These are phyloP conservation scores for Citrus mangshanensis DNA, from an alignment of 345 rosid species.

Conservation along the genomic window DNA sequence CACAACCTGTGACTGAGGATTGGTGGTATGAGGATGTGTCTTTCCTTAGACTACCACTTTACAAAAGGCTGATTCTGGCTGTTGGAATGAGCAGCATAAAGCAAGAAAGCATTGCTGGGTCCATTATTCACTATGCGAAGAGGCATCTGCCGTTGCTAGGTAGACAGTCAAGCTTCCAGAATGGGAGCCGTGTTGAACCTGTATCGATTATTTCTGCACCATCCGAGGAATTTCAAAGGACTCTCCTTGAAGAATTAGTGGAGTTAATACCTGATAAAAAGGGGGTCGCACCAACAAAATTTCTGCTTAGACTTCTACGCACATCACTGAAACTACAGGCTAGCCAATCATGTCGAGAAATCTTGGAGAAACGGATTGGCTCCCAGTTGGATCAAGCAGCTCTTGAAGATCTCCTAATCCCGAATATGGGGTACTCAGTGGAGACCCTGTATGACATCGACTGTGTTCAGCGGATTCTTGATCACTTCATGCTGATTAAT, in stretches of 20 bases:
- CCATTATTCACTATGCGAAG: constrained; percentile 62
- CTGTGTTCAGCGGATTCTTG: constrained; percentile 80
- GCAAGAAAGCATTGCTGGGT: constrained; percentile 53
- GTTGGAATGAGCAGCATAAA: constrained; percentile 53
- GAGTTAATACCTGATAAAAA: constrained; percentile 60
- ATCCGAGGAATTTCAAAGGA: constrained; percentile 47
- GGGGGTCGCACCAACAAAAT: constrained; percentile 57
- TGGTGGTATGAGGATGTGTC: constrained; percentile 94
- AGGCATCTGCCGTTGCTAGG: constrained; percentile 70
- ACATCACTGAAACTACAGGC: constrained; percentile 68
- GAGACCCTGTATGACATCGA: constrained; percentile 84
- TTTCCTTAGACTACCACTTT: constrained; percentile 47
- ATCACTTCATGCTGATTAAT: constrained; percentile 57
- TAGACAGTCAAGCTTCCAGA: constrained; percentile 38
- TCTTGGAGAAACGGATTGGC: constrained; percentile 71
- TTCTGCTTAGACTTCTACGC: constrained; percentile 75
- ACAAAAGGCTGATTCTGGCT: constrained; percentile 63
- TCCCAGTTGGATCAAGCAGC: constrained; percentile 69
- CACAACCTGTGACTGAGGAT: constrained; percentile 41
- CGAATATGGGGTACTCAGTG: constrained; percentile 62
- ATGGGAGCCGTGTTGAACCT: constrained; percentile 17
- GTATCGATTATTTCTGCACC: constrained; percentile 28
- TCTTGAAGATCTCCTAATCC: constrained; percentile 78
- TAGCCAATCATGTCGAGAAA: constrained; percentile 47
- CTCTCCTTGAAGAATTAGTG: constrained; percentile 71